Base-by-base conservation (phyloP, 345 rosid species). In the Hypericum androsaemum region DNA sequence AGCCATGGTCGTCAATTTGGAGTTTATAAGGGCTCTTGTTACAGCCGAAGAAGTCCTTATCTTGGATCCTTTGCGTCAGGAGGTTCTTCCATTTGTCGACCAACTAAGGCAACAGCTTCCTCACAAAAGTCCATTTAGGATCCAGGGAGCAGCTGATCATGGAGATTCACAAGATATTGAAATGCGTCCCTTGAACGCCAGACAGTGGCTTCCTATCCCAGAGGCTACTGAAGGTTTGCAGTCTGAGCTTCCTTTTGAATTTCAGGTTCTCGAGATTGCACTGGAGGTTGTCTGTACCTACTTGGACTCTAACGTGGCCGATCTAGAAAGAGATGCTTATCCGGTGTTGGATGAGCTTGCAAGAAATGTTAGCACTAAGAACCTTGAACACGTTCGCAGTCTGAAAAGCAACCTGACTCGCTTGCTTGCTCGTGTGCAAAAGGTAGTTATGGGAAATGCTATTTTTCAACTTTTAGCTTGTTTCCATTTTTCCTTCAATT, bases 191-290 rank as follows among this genome's bases (percentile, higher is more conserved):
- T 60, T 84, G 43, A 49, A 68, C 0, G 73, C 73, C 42, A 71
- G 69, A 17, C 78, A 61, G 8, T 72, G 81, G 80, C 38, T 71
- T 41, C 86, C 81, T 60, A 65, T 73, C 56, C 82, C 83, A 0
- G 95, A 84, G 66, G 84, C 82, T 22, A 80, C 43, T 40, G 96
- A 87, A 62, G 84, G 96, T 8, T 67, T 77, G 54, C 89, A 84
- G 55, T 63, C 74, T 58, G 95, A 87, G 68, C 98, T 87, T 51
- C 96, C 95, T 10, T 92, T 92, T 53, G 98, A 88, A 68, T 81
- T 92, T 74, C 94, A 84, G 69, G 95, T 92, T 61, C 82, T 92
- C 41, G 98, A 92, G 81, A 81, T 85, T 54, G 98, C 98, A 17
- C 70, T 92, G 2, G 96, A 92, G 71, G 74, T 75, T 39, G 89